phyloP scores from a whole-genome alignment of 176 grass and related monocot genomes.

The Thinopyrum elongatum region DNA sequence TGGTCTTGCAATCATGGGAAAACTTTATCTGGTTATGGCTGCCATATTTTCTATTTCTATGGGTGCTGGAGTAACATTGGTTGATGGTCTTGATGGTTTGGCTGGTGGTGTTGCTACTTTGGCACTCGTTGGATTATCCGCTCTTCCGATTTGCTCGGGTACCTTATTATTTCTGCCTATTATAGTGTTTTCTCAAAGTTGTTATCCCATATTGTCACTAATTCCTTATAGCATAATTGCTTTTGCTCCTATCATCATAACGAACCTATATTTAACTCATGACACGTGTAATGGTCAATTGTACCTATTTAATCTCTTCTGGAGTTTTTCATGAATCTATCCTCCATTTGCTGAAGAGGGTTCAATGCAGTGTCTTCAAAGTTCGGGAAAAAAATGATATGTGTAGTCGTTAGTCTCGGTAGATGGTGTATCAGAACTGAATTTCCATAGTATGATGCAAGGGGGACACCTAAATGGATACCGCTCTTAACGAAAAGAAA shows the following conservation, averaged over 20 bases:
- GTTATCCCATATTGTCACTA: neutral
- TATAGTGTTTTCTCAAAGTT: neutral
- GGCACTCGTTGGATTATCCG: slow-evolving; percentile 71
- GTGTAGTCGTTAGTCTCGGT: neutral
- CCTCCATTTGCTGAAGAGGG: neutral
- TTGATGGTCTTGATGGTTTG: slow-evolving; percentile 85
- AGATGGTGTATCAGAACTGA: neutral
- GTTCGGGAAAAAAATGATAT: neutral
- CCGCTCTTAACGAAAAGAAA: no score
- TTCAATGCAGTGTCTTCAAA: no score
- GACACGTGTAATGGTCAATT: no score
- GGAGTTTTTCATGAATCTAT: neutral
- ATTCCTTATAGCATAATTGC: neutral
- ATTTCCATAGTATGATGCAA: neutral
- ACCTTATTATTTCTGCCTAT: neutral
- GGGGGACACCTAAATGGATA: no score
- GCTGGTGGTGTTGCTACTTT: slow-evolving; percentile 74
- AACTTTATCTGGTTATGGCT: slow-evolving; percentile 27
- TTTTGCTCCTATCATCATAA: neutral
- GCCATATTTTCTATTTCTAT: slow-evolving; percentile 57
- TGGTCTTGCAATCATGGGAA: slow-evolving; percentile 51
- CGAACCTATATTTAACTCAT: neutral
- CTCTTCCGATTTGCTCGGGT: slow-evolving; percentile 61
- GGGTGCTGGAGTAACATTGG: slow-evolving; percentile 60
- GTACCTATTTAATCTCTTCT: neutral